These are phyloP conservation scores for Fraxinus albicans DNA, from an alignment of 305 asterid species.

Conservation along the genomic window DNA sequence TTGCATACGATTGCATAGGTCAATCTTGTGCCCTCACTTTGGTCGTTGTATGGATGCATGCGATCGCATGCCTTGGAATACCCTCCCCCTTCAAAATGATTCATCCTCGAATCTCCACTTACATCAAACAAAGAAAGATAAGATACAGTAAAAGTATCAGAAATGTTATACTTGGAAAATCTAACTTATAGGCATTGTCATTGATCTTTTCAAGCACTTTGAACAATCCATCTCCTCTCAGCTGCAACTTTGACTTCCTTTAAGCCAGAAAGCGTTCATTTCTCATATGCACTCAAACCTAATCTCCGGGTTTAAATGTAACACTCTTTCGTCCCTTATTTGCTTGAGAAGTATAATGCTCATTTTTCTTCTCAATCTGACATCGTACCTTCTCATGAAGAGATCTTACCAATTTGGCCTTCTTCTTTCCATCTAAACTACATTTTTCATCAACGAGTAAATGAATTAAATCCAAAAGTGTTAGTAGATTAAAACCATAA, in stretches of 20 bases:
- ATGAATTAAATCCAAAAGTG: not conserved
- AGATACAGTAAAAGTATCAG: not conserved
- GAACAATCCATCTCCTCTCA: not conserved
- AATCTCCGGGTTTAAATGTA: not conserved
- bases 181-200: not conserved
- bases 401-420: not conserved
- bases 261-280: not conserved
- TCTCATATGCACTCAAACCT: not conserved
- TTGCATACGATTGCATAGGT: not conserved
- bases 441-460: not conserved
- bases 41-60: not conserved
- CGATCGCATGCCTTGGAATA: not conserved
- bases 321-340: not conserved
- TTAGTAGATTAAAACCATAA: not conserved
- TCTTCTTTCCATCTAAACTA: not conserved
- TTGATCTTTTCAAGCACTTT: not conserved
- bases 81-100: not conserved
- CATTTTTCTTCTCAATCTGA: not conserved
- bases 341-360: not conserved
- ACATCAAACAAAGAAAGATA: not conserved
- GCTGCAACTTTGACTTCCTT: not conserved
- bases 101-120: not conserved
- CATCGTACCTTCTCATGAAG: not conserved
- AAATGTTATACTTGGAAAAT: not conserved
- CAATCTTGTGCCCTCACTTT: not conserved